A percentile compares a stretch with the other conserved stretches of the same genome.
Conservation (phyloP, 257 asterid species). For the Nemophila menziesii region DNA sequence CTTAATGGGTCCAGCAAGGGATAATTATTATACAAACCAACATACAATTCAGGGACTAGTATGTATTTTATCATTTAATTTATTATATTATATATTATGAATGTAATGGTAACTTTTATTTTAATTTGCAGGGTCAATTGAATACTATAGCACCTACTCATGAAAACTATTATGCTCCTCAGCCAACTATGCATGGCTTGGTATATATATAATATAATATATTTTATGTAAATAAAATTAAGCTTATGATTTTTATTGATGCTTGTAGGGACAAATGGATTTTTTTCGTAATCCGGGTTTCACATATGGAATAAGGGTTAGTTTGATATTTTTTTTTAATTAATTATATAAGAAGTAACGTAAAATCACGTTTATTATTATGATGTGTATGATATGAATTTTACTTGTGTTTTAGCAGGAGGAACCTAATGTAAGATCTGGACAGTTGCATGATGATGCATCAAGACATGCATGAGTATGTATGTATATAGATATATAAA, state of each 20-base stretch:
- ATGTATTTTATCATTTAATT: constrained; percentile 16
- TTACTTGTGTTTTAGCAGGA: constrained; percentile 39
- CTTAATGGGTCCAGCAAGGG: constrained; percentile 83
- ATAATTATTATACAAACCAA: constrained; percentile 65
- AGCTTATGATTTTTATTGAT: constrained; percentile 5
- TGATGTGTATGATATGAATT: neutral
- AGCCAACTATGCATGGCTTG: constrained; percentile 73
- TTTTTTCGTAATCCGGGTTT: constrained; percentile 67
- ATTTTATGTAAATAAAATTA: neutral
- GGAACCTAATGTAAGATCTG: constrained; percentile 64
- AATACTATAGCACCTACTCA: constrained; percentile 81
- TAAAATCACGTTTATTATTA: constrained; percentile 1
- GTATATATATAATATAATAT: constrained; percentile 38
- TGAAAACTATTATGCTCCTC: constrained; percentile 66
- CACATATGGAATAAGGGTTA: constrained; percentile 74
- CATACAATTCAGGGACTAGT: constrained; percentile 85
- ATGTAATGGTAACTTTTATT: constrained; percentile 2
- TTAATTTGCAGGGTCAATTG: constrained; percentile 64
- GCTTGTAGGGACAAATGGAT: constrained; percentile 86
- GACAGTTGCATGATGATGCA: constrained; percentile 74
- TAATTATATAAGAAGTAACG: constrained; percentile 1
- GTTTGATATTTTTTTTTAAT: constrained; percentile 25
- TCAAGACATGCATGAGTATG: constrained; percentile 57
- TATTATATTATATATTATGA: neutral
- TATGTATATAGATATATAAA: no score